Base-by-base conservation (phyloP, 768 basidiomycete species). In the Tephrocybe sp. region DNA sequence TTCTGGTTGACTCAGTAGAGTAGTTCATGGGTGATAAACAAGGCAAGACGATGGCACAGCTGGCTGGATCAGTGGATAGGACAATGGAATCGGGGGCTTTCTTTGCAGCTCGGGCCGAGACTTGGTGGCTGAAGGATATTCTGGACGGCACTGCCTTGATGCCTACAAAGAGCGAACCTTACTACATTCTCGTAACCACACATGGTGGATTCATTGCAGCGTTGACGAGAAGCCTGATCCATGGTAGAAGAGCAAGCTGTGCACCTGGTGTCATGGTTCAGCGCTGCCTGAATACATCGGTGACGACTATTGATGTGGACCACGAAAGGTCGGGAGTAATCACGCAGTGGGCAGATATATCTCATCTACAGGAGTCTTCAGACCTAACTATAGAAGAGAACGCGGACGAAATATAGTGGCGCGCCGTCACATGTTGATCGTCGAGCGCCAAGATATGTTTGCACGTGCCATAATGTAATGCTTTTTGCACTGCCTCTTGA, bases 131-230 rank as follows among this genome's bases (percentile, higher is more conserved):
- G 35, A 61, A 61, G 47, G 64, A 66, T 24, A 68, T 88, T 43
- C 46, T 72, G 21, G 57, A 68, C 11, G 54, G 53, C 15, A 54
- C 62, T 3, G 53, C 58, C 15, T 54, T 58, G 42, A 49, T 64
- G 44, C 54, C 63, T 28, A 48, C 53, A 35, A 54, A 44, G 19
- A 63, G 51, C 39, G 54, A 57, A 16, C 63, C 74, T 28, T 61
- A 64, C 44, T 65, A 75, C 49, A 70, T 88, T 37, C 72, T 92
- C 25, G 76, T 84, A 11, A 78, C 81, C 51, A 79, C 82, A 34
- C 89, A 92, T 48, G 86, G 86, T 2, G 86, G 79, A 0, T 74
- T 79, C 57, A 87, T 90, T 51, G 65, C 67, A 16, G 69, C 71
- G 24, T 70, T 90, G 46, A 68, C 86, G 49, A 69, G 69, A 16